Percentiles rank a stretch among this genome's conserved stretches.
phyloP scores from a whole-genome alignment of 1,139 yeast species.

The Nadsonia commutata region DNA sequence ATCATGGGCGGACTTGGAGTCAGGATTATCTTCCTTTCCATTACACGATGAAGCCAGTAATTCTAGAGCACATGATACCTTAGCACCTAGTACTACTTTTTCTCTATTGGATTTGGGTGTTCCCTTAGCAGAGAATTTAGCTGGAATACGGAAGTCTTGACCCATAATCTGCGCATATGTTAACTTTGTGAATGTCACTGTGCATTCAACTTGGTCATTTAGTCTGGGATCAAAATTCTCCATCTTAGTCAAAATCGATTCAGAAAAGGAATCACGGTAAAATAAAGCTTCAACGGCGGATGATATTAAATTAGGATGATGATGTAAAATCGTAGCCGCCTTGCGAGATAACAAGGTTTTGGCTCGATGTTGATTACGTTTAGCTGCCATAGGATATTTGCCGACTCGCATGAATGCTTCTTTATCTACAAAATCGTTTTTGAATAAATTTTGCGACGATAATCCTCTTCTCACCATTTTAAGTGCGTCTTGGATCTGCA shows the following conservation, averaged over 20 bases:
- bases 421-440: slow-evolving; percentile 3
- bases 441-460: not conserved
- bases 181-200: slow-evolving; percentile 14
- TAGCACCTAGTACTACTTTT: slow-evolving; percentile 14
- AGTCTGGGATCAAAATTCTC: slow-evolving; percentile 1
- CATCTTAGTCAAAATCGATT: not conserved
- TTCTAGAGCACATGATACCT: slow-evolving; percentile 17
- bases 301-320: slow-evolving; percentile 11
- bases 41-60: slow-evolving; percentile 9
- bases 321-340: slow-evolving; percentile 11
- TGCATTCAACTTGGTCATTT: slow-evolving; percentile 13
- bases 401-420: slow-evolving; percentile 6
- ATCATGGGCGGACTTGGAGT: slow-evolving; percentile 1
- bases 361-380: slow-evolving; percentile 9
- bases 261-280: slow-evolving; percentile 6
- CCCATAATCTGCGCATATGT: slow-evolving; percentile 14
- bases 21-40: slow-evolving; percentile 1
- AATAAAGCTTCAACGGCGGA: slow-evolving; percentile 9
- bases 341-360: slow-evolving; percentile 10
- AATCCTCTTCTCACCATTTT: slow-evolving; percentile 5
- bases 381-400: slow-evolving; percentile 6
- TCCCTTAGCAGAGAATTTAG: slow-evolving; percentile 7
- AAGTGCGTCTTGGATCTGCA: slow-evolving; percentile 6
- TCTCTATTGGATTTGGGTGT: slow-evolving; percentile 7
- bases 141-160: slow-evolving; percentile 10